phyloP scores from a whole-genome alignment of 2,329 filamentous ascomycete genomes.

The Exophiala sp. region DNA sequence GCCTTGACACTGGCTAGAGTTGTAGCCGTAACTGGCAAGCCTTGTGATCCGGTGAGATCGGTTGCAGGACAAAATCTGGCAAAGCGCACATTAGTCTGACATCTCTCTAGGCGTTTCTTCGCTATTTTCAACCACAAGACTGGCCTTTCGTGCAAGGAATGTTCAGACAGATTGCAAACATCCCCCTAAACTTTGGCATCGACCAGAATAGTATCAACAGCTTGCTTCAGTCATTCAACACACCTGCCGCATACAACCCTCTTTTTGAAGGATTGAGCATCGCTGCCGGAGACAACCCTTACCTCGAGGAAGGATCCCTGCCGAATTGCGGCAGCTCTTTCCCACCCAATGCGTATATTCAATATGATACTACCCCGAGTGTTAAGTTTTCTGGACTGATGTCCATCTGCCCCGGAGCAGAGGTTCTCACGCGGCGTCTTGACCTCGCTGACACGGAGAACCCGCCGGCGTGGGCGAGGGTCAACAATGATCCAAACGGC shows the following conservation, averaged over 20 bases:
- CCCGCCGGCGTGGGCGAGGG: background rate
- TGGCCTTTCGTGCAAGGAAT: slow-evolving; percentile 5
- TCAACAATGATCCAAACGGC: background rate
- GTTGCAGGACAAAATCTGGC: background rate
- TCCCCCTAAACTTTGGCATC: background rate
- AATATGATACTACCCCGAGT: background rate
- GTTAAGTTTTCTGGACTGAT: background rate
- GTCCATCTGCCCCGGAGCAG: background rate
- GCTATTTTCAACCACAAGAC: slow-evolving; percentile 4
- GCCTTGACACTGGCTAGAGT: slow-evolving; percentile 8
- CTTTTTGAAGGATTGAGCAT: background rate
- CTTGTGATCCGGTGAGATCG: slow-evolving; percentile 6
- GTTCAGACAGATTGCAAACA: slow-evolving; percentile 5
- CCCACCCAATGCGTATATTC: background rate
- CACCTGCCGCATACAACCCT: background rate
- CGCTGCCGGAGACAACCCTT: background rate
- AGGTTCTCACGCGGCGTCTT: too few species aligned
- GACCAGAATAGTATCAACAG: background rate
- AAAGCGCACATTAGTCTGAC: background rate
- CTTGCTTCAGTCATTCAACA: background rate
- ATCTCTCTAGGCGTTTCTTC: slow-evolving; percentile 3
- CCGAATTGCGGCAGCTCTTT: too few species aligned
- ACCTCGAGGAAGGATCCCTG: background rate
- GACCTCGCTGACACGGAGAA: background rate
- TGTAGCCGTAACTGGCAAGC: background rate